phyloP scores from a whole-genome alignment of 129 eudicot species.

The Pulicaria dysenterica region DNA sequence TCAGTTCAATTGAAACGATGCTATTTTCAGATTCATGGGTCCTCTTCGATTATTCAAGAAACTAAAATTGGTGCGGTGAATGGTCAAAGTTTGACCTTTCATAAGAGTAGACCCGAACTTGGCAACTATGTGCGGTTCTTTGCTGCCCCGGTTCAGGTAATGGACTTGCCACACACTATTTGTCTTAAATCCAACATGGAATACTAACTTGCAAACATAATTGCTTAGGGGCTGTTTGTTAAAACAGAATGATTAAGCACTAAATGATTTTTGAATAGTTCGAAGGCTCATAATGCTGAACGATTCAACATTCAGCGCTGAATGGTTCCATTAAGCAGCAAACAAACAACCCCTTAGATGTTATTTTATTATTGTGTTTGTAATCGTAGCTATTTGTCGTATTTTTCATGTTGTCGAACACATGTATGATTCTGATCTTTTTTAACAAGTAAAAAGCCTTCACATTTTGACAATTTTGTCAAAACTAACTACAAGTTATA shows the following conservation, averaged over 20 bases:
- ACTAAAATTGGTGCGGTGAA: slow-evolving; percentile 14
- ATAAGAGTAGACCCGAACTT: slow-evolving; percentile 29
- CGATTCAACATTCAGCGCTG: no score
- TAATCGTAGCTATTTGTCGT: background rate
- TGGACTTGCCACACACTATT: slow-evolving; percentile 15
- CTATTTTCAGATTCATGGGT: slow-evolving; percentile 38
- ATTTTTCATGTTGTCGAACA: background rate
- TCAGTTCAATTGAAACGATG: slow-evolving; percentile 41
- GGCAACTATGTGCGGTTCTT: slow-evolving; percentile 48
- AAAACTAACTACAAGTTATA: background rate
- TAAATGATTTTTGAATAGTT: no score
- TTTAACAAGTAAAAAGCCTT: background rate
- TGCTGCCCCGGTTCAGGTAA: slow-evolving; percentile 67
- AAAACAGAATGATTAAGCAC: no score
- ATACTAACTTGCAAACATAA: background rate
- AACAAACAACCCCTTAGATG: no score
- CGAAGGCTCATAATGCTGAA: no score
- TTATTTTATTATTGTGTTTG: slow-evolving; percentile 2
- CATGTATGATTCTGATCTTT: background rate
- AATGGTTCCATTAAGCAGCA: no score
- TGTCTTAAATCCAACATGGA: background rate
- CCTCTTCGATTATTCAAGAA: slow-evolving; percentile 22
- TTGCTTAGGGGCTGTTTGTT: no score
- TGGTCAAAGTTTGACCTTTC: slow-evolving; percentile 16
- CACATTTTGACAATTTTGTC: slow-evolving; percentile 1